A percentile compares a stretch with the other conserved stretches of the same genome.
phyloP scores from a whole-genome alignment of 78 protist species.

The Dictyostelium purpureum region DNA sequence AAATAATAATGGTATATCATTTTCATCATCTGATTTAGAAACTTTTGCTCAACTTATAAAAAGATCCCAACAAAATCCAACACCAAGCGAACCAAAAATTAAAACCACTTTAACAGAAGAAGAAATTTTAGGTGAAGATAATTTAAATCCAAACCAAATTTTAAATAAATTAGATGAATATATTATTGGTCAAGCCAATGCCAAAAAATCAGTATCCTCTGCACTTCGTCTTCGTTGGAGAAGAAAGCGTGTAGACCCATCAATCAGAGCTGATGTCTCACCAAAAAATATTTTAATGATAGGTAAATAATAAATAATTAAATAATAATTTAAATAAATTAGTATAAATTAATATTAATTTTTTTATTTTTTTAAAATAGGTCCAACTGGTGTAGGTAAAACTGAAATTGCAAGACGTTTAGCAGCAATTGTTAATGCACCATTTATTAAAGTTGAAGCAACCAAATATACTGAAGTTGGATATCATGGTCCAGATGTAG shows the following conservation, averaged over 20 bases:
- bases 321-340: too few relatives aligned
- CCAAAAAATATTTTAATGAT: constrained; percentile 97
- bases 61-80: background rate
- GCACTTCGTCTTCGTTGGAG: constrained; percentile 71
- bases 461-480: constrained; percentile 97
- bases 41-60: background rate
- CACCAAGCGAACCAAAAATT: background rate
- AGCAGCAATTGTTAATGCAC: constrained; percentile 92
- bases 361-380: too few relatives aligned
- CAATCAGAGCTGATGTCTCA: constrained; percentile 49
- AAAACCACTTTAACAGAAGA: background rate
- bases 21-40: background rate
- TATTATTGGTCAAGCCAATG: constrained; percentile 54
- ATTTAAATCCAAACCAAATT: constrained; percentile 21
- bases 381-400: constrained; percentile 94
- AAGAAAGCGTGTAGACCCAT: constrained; percentile 53
- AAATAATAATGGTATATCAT: too few relatives aligned
- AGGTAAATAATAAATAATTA: too few relatives aligned
- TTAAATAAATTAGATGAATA: constrained; percentile 12
- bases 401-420: constrained; percentile 96
- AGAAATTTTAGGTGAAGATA: constrained; percentile 28
- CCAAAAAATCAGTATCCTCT: constrained; percentile 47
- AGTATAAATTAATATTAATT: too few relatives aligned
- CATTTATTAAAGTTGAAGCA: constrained; percentile 97
- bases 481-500: constrained; percentile 93